These are phyloP conservation scores for Penicillium fimorum DNA, from an alignment of 495 filamentous ascomycete species.

Conservation along the genomic window DNA sequence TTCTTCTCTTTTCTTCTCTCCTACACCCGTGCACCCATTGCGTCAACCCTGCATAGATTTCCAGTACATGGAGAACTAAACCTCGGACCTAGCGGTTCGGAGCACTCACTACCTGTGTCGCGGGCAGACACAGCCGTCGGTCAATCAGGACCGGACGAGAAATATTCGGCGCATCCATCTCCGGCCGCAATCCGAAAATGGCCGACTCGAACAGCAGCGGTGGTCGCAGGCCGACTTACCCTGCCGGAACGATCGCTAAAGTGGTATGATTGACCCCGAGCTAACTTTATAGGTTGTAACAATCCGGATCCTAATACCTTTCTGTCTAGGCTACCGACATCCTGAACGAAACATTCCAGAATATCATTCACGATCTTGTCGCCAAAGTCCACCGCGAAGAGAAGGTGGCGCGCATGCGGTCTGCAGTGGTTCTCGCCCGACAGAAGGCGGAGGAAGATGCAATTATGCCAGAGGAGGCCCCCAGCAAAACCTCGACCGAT, in stretches of 20 bases:
- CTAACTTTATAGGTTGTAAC: not conserved
- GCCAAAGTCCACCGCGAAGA: constrained; percentile 72
- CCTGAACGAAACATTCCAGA: constrained; percentile 67
- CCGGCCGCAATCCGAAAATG: constrained; percentile 31
- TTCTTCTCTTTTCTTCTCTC: constrained; percentile 14
- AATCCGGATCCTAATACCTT: constrained; percentile 12
- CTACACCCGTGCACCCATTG: constrained; percentile 17
- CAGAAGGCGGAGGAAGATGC: constrained; percentile 59
- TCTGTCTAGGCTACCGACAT: constrained; percentile 47
- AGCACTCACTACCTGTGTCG: constrained; percentile 28
- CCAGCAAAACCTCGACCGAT: constrained; percentile 33
- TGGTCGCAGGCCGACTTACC: constrained; percentile 31
- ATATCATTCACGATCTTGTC: constrained; percentile 68
- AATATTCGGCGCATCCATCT: constrained; percentile 11
- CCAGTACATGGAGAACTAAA: constrained; percentile 32
- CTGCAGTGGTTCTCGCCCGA: constrained; percentile 69
- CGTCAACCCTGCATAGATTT: constrained; percentile 27
- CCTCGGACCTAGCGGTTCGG: constrained; percentile 21
- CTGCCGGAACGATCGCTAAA: constrained; percentile 46
- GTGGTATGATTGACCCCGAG: constrained; percentile 33
- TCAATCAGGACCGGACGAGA: constrained; percentile 17
- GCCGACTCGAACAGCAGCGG: constrained; percentile 40
- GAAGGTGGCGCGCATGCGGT: constrained; percentile 67
- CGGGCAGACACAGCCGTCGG: constrained; percentile 26
- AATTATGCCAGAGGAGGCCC: constrained; percentile 34